Percentiles rank a stretch among this genome's conserved stretches.
Evolutionary conservation across 176 grass and related monocot species (phyloP).

Genomic region (Aegilops tauschii): DNA sequence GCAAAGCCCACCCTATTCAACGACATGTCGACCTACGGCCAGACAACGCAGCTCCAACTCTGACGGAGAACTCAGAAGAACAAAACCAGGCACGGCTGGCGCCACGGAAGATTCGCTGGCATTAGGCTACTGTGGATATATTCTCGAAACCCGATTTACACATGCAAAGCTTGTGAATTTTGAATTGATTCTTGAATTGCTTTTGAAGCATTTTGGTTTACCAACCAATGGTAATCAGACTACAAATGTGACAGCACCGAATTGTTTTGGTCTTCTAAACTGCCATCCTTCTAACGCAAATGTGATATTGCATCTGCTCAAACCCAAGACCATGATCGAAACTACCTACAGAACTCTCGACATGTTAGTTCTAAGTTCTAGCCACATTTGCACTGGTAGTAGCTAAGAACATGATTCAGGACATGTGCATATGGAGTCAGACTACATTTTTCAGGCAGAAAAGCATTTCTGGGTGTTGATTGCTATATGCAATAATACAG

Average conservation of each 20-base stretch:
- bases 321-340: neutral
- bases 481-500: neutral
- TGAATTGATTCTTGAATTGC: neutral
- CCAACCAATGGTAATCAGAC: neutral
- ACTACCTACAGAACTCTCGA: neutral
- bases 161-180: neutral
- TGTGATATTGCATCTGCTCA: neutral
- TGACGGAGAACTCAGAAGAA: no score
- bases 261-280: neutral
- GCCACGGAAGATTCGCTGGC: neutral
- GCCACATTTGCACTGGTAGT: neutral
- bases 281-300: neutral
- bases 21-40: no score
- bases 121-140: neutral
- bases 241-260: neutral
- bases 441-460: neutral
- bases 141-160: neutral
- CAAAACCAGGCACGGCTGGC: no score
- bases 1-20: no score
- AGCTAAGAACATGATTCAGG: neutral
- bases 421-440: neutral
- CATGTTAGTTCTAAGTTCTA: neutral
- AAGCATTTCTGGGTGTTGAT: neutral
- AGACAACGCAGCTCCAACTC: no score
- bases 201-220: conserved; percentile 3